Conservation (phyloP, 441 rosid genomes). For the Flueggea neowawraea region DNA sequence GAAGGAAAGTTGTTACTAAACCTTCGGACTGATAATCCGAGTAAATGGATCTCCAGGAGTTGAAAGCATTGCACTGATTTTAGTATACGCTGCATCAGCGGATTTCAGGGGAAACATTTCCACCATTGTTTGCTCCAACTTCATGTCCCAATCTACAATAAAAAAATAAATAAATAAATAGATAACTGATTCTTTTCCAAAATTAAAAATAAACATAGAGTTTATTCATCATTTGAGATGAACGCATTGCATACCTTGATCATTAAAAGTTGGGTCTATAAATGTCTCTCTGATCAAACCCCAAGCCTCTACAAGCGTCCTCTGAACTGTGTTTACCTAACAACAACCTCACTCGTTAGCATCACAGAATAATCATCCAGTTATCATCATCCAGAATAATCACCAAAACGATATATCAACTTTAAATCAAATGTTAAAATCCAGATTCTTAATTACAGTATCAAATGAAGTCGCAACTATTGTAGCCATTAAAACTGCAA, state of each 20-base stretch:
- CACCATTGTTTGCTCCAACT: slow-evolving; percentile 87
- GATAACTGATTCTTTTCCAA: background rate
- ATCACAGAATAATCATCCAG: background rate
- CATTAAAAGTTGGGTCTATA: slow-evolving; percentile 80
- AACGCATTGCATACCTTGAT: slow-evolving; percentile 54
- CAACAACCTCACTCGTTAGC: slow-evolving; percentile 11
- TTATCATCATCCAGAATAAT: too few species aligned
- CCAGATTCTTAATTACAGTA: too few species aligned
- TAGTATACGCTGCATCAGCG: slow-evolving; percentile 78
- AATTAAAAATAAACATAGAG: background rate
- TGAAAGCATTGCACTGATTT: slow-evolving; percentile 84
- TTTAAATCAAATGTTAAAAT: too few species aligned
- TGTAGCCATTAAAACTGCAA: too few species aligned
- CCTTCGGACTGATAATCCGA: slow-evolving; percentile 91
- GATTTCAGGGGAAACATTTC: slow-evolving; percentile 88
- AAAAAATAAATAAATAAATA: background rate
- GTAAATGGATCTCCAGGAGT: slow-evolving; percentile 95
- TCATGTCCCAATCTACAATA: slow-evolving; percentile 81
- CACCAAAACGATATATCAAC: too few species aligned
- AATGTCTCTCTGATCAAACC: slow-evolving; percentile 90
- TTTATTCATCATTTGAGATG: background rate
- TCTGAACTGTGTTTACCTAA: slow-evolving; percentile 85
- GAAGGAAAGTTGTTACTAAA: slow-evolving; percentile 9
- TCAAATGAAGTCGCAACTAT: too few species aligned
- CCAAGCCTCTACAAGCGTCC: slow-evolving; percentile 95